phyloP scores from a whole-genome alignment of 1,139 yeast species.

The Blastobotrys persicus region DNA sequence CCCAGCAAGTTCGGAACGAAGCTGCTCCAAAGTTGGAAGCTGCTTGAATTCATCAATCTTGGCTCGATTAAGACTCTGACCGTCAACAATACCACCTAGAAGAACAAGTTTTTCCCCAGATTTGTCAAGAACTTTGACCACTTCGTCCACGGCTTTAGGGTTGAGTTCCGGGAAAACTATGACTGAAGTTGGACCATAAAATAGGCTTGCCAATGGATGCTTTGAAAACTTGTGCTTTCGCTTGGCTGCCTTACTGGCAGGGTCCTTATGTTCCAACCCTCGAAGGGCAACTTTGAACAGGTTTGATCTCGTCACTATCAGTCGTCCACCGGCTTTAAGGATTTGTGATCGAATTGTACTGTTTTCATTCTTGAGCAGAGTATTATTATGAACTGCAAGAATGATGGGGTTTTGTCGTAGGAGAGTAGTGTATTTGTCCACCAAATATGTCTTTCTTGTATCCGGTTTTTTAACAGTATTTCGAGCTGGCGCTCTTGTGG shows the following conservation, averaged over 20 bases:
- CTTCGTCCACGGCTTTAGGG: conserved; percentile 62
- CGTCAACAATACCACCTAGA: conserved; percentile 81
- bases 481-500: conserved; percentile 2
- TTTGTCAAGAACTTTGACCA: conserved; percentile 58
- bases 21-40: conserved; percentile 65
- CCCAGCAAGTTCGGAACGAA: conserved; percentile 85
- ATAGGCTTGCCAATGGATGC: conserved; percentile 69
- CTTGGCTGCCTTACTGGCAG: conserved; percentile 63
- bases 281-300: conserved; percentile 75
- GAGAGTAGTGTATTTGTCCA: conserved; percentile 73
- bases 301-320: conserved; percentile 64
- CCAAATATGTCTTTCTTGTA: conserved; percentile 71
- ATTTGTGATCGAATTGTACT: conserved; percentile 60
- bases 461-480: conserved; percentile 29
- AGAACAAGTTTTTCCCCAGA: conserved; percentile 73
- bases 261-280: conserved; percentile 66
- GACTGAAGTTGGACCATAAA: conserved; percentile 86
- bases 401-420: conserved; percentile 67
- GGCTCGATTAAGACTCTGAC: conserved; percentile 50
- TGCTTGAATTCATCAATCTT: conserved; percentile 64
- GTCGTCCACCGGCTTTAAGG: conserved; percentile 58
- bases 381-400: conserved; percentile 80
- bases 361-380: conserved; percentile 68
- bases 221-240: conserved; percentile 37
- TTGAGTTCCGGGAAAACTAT: conserved; percentile 65